A percentile compares a stretch with the other conserved stretches of the same genome.
Evolutionary conservation across 2,329 filamentous ascomycete species (phyloP).

Genomic region (Fusarium denticulatum): DNA sequence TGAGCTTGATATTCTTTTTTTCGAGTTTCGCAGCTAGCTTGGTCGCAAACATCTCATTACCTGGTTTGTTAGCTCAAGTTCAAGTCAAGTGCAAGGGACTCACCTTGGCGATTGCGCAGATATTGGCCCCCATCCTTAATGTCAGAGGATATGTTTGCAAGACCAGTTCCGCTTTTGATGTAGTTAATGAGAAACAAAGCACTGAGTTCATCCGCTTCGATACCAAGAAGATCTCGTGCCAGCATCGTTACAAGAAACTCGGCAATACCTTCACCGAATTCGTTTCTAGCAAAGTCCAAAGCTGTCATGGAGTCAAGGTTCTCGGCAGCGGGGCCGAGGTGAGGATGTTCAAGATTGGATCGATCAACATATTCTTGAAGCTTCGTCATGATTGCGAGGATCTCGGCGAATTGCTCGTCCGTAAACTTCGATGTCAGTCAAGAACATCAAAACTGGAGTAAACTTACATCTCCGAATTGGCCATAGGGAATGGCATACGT

Average conservation of each 20-base stretch:
- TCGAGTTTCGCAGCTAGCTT: neutral
- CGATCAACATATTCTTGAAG: neutral
- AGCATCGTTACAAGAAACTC: neutral
- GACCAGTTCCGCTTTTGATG: constrained; percentile 19
- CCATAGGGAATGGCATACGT: neutral
- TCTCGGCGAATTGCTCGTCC: neutral
- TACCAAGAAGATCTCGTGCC: neutral
- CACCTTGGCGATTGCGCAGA: constrained; percentile 26
- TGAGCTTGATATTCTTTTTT: neutral
- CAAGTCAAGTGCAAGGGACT: neutral
- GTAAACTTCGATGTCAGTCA: neutral
- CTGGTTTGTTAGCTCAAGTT: neutral
- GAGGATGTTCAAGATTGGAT: neutral
- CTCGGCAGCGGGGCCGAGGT: neutral
- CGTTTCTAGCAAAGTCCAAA: neutral
- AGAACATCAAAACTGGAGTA: accelerated
- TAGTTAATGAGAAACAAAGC: constrained; percentile 21
- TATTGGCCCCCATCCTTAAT: constrained; percentile 17
- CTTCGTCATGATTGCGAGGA: neutral
- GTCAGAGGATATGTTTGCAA: constrained; percentile 16
- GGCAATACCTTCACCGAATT: accelerated
- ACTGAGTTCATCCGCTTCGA: neutral
- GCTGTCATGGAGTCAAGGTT: constrained; percentile 1
- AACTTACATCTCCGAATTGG: neutral
- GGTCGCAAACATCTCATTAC: neutral